phyloP scores from a whole-genome alignment of 2,329 filamentous ascomycete genomes.

The Podosphaera leucotricha region DNA sequence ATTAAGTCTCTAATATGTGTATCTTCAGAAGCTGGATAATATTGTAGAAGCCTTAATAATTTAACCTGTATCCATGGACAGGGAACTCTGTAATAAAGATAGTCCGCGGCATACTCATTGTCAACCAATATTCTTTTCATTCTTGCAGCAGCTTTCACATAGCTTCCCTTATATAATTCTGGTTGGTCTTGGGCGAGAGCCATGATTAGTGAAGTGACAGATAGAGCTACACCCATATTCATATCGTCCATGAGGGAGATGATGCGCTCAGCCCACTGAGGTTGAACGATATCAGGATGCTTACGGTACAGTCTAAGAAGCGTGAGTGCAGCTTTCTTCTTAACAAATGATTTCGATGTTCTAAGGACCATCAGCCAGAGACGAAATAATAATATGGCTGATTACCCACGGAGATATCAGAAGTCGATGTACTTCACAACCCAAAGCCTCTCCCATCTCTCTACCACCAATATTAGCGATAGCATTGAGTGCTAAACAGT shows the following conservation, averaged over 20 bases:
- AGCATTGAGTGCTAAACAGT: slow-evolving; percentile 85
- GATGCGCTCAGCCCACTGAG: slow-evolving; percentile 93
- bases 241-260: slow-evolving; percentile 97
- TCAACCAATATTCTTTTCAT: slow-evolving; percentile 81
- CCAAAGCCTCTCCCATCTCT: slow-evolving; percentile 91
- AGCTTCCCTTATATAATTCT: slow-evolving; percentile 86
- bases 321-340: slow-evolving; percentile 95
- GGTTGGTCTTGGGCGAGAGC: slow-evolving; percentile 78
- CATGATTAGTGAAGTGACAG: slow-evolving; percentile 89
- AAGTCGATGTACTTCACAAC: slow-evolving; percentile 73
- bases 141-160: slow-evolving; percentile 75
- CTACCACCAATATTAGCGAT: slow-evolving; percentile 93
- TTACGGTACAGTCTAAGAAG: slow-evolving; percentile 86
- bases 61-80: slow-evolving; percentile 98
- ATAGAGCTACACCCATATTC: slow-evolving; percentile 83
- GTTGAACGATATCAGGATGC: slow-evolving; percentile 76
- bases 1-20: slow-evolving; percentile 80
- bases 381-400: not conserved
- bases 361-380: slow-evolving; percentile 17
- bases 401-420: slow-evolving; percentile 70
- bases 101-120: slow-evolving; percentile 70
- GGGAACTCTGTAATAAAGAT: slow-evolving; percentile 98
- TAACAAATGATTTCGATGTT: slow-evolving; percentile 87
- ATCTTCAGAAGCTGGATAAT: slow-evolving; percentile 90
- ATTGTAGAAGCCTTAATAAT: slow-evolving; percentile 72